Evolutionary conservation across 768 basidiomycete species (phyloP).

Genomic region (Hericium rajendrae): DNA sequence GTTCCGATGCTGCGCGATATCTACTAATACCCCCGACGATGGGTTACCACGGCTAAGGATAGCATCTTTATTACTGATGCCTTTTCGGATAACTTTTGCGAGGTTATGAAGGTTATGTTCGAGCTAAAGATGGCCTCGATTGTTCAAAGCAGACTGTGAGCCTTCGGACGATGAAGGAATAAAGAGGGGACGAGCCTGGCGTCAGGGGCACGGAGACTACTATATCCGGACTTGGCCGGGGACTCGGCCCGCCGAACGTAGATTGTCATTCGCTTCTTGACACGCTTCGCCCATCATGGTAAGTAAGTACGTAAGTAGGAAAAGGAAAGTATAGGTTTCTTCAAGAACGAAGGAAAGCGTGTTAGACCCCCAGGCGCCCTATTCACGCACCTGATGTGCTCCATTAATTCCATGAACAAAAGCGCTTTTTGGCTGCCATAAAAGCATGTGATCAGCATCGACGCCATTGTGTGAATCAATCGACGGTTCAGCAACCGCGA

Average conservation of each 20-base stretch:
- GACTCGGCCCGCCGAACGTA: constrained; percentile 1
- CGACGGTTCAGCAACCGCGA: neutral
- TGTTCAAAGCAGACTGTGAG: too few relatives aligned
- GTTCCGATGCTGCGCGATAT: too few relatives aligned
- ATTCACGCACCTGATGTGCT: too few relatives aligned
- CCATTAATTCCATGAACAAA: neutral
- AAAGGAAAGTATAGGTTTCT: neutral
- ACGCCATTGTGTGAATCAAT: neutral
- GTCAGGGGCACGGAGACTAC: neutral
- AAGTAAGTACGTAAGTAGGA: constrained; percentile 4
- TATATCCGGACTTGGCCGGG: neutral
- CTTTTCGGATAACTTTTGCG: too few relatives aligned
- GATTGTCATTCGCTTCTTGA: neutral
- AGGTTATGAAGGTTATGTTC: too few relatives aligned
- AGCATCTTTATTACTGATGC: too few relatives aligned
- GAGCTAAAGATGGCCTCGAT: too few relatives aligned
- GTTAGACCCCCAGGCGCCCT: neutral
- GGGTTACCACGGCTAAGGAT: too few relatives aligned
- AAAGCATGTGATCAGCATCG: neutral
- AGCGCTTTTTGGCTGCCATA: neutral
- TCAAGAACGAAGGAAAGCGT: neutral
- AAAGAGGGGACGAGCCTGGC: too few relatives aligned
- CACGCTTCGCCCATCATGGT: neutral
- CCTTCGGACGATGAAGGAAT: too few relatives aligned
- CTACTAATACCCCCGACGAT: too few relatives aligned